phyloP scores from a whole-genome alignment of 768 basidiomycete species.

The Coprinellus micaceus region DNA sequence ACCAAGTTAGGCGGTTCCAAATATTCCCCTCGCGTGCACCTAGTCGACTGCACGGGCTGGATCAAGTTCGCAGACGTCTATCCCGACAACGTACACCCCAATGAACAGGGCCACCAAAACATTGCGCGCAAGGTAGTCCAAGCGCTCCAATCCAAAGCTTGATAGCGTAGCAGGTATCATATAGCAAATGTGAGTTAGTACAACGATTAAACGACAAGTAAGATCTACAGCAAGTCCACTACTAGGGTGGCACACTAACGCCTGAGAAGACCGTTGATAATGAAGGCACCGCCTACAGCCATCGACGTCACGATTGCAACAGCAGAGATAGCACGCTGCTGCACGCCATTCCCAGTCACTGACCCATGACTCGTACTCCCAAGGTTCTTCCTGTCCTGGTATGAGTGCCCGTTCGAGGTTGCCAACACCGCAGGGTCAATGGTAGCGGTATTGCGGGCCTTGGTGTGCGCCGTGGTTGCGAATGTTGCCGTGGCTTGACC shows the following conservation, averaged over 20 bases:
- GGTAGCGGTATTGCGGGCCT: conserved; percentile 47
- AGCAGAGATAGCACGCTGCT: too few species aligned
- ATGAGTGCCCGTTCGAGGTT: conserved; percentile 57
- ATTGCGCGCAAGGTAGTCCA: conserved; percentile 42
- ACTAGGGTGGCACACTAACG: too few species aligned
- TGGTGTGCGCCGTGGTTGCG: conserved; percentile 37
- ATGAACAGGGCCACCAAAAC: conserved; percentile 41
- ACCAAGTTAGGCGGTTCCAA: conserved; percentile 25
- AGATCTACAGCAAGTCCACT: too few species aligned
- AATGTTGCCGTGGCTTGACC: conserved; percentile 40
- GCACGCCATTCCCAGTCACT: background rate
- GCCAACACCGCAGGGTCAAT: conserved; percentile 52
- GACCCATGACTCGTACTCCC: conserved; percentile 13
- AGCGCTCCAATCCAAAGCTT: too few species aligned
- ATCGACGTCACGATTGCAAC: too few species aligned
- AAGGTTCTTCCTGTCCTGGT: conserved; percentile 29
- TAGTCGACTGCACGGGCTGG: conserved; percentile 58
- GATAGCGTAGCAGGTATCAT: too few species aligned
- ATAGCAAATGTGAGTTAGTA: too few species aligned
- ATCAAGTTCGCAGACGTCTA: conserved; percentile 48
- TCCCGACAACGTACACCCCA: conserved; percentile 48
- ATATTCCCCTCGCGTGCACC: conserved; percentile 44
- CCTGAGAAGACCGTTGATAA: too few species aligned
- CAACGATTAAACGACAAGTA: too few species aligned
- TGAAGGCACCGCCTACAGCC: too few species aligned